Evolutionary conservation across 2,329 filamentous ascomycete species (phyloP), one percentile per base, ranked within the genome.

Genomic region (Scleromitrula shiraiana): DNA sequence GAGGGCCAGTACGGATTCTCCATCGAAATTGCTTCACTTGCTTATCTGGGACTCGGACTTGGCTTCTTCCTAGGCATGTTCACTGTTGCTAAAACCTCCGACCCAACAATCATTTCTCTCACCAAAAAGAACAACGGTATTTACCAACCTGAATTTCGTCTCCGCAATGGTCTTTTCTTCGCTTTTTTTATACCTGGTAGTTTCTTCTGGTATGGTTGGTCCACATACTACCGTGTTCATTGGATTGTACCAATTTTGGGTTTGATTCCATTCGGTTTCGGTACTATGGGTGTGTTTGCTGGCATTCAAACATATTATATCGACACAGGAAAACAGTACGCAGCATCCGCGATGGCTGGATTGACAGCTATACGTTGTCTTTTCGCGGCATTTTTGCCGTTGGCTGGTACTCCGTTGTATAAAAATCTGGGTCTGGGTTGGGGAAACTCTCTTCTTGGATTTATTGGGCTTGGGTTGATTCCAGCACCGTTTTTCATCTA

Each of bases 141-240:
- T 2, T 60, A 56, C 43, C 56, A 64, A 14, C 68, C 55, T 5
- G 54, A 57, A 38, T 54, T 59, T 30, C 41, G 52, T 10, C 42
- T 70, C 0, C 58, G 76, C 2, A 67, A 77, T 15, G 68, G 68
- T 19, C 68, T 73, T 51, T 56, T 71, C 12, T 71, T 68, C 3
- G 64, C 68, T 1, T 66, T 68, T 4, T 58, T 67, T 35, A 67
- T 75, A 3, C 70, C 73, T 0, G 57, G 36, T 9, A 17, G 26
- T 9, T 46, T 74, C 0, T 73, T 73, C 55, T 73, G 70, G 70
- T 61, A 74, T 12, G 72, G 67, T 4, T 74, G 71, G 71, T 70
- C 69, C 2, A 63, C 64, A 9, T 65, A 66, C 26, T 40, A 62
- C 0, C 53, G 48, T 20, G 64, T 70, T 27, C 67, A 65, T 12